These are phyloP conservation scores for Termitomyces sp. DNA, from an alignment of 768 basidiomycete genomes.

Conservation along the genomic window DNA sequence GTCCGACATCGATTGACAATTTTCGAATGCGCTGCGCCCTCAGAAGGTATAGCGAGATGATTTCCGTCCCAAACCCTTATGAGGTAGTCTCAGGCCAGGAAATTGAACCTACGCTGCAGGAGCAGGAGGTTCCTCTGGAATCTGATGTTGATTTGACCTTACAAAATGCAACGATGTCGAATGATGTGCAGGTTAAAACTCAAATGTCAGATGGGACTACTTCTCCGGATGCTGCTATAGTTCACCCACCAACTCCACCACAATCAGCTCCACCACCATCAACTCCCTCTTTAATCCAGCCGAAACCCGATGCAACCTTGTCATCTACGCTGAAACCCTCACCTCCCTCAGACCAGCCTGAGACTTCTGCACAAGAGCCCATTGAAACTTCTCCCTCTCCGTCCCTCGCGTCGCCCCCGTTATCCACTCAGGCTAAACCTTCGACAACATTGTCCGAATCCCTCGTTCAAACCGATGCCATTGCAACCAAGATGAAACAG, in stretches of 20 bases:
- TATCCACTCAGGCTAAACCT: neutral
- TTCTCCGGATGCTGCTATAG: neutral
- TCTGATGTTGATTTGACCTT: neutral
- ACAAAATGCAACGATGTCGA: conserved; percentile 10
- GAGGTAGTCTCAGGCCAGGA: conserved; percentile 12
- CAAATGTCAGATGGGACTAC: neutral
- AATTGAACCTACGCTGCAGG: neutral
- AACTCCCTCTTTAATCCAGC: neutral
- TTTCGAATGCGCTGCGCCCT: conserved; percentile 23
- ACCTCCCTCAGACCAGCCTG: neutral
- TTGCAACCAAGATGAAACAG: neutral
- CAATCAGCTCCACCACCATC: too few species aligned
- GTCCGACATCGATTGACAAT: conserved; percentile 16
- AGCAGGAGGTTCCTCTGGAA: conserved; percentile 14
- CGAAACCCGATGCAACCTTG: neutral
- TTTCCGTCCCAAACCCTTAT: conserved; percentile 19
- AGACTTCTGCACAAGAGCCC: neutral
- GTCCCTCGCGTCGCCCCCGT: neutral
- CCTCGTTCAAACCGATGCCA: neutral
- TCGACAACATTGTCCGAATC: neutral
- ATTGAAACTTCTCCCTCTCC: neutral
- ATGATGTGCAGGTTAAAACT: neutral
- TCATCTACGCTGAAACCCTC: neutral
- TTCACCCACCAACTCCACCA: neutral
- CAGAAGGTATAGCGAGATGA: conserved; percentile 15